Evolutionary conservation across 768 basidiomycete genomes (phyloP).

Genomic region (Lyophyllum shimeji): DNA sequence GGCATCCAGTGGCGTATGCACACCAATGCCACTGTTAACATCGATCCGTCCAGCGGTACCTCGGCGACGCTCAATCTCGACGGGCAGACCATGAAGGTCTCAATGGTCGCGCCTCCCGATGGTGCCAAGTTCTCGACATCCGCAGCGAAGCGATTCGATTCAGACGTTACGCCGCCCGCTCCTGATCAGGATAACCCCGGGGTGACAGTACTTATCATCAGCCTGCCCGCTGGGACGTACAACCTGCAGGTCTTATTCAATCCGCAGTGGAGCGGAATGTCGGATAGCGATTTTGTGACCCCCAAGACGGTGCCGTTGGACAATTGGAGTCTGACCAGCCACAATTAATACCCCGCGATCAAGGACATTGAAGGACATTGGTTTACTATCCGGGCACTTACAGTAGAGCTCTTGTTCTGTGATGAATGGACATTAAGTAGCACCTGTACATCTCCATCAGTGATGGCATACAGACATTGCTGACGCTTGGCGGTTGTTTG

Average conservation of each 20-base stretch:
- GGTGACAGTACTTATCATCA: slow-evolving; percentile 79
- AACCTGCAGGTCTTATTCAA: slow-evolving; percentile 85
- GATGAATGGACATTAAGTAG: background rate
- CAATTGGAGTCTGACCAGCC: slow-evolving; percentile 78
- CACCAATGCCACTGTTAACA: slow-evolving; percentile 83
- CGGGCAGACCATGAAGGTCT: slow-evolving; percentile 62
- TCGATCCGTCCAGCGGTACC: slow-evolving; percentile 41
- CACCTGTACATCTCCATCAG: slow-evolving; percentile 10
- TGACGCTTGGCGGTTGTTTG: slow-evolving; percentile 4
- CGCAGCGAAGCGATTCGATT: slow-evolving; percentile 51
- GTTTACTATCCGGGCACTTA: background rate
- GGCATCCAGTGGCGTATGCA: slow-evolving; percentile 89
- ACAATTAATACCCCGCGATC: slow-evolving; percentile 44
- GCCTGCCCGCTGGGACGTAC: slow-evolving; percentile 67
- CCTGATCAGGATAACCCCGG: slow-evolving; percentile 75
- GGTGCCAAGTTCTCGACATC: slow-evolving; percentile 65
- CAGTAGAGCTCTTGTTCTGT: background rate
- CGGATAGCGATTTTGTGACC: slow-evolving; percentile 55
- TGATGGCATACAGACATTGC: background rate
- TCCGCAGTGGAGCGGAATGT: slow-evolving; percentile 86
- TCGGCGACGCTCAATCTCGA: slow-evolving; percentile 77
- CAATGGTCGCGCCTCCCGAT: slow-evolving; percentile 64
- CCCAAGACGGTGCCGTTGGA: slow-evolving; percentile 71
- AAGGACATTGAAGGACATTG: slow-evolving; percentile 18
- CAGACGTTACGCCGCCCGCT: slow-evolving; percentile 61